Evolutionary conservation across 2,329 filamentous ascomycete species (phyloP), one percentile per base, ranked within the genome.

Genomic region (Leptosphaerulina australis): DNA sequence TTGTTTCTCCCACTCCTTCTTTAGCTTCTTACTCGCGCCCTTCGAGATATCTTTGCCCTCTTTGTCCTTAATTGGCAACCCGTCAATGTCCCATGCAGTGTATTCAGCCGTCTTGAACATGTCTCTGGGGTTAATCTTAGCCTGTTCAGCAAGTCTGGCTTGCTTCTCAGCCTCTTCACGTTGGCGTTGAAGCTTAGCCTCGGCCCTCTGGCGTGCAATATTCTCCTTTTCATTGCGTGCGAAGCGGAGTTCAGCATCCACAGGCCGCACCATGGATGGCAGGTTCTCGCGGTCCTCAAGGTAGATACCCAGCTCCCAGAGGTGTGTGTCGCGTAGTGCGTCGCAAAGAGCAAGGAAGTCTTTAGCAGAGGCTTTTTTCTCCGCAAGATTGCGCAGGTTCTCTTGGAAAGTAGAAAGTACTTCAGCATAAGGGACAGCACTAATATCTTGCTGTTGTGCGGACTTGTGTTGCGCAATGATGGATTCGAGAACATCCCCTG

Each of bases 1-100:
- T 77, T 97, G 93, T 69, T 81, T 86, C 63, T 95, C 88, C 90
- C 90, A 96, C 47, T 91, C 87, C 79, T 97, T 97, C 75, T 81
- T 86, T 62, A 96, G 73, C 77, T 90, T 92, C 81, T 97, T 97
- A 40, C 76, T 67, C 67, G 85, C 83, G 52, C 82, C 88, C 79
- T 96, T 96, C 4, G 89, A 83, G 28, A 97, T 80, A 60, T 95
- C 90, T 53, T 84, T 86, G 0, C 91, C 91, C 24, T 89, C 85
- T 55, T 84, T 85, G 69, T 91, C 84, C 74, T 86, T 89, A 0
- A 83, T 88, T 2, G 93, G 92, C 56, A 96, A 55, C 0, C 92
- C 92, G 49, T 93, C 87, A 5, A 81, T 86, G 67, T 96, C 91
- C 90, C 90, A 96, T 14, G 82, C 89, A 59, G 80, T 83, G 66